Percentiles rank a stretch among this genome's conserved stretches.
These are phyloP conservation scores for Dryas octopetala DNA, from an alignment of 306 rosid genomes.

Conservation along the genomic window DNA sequence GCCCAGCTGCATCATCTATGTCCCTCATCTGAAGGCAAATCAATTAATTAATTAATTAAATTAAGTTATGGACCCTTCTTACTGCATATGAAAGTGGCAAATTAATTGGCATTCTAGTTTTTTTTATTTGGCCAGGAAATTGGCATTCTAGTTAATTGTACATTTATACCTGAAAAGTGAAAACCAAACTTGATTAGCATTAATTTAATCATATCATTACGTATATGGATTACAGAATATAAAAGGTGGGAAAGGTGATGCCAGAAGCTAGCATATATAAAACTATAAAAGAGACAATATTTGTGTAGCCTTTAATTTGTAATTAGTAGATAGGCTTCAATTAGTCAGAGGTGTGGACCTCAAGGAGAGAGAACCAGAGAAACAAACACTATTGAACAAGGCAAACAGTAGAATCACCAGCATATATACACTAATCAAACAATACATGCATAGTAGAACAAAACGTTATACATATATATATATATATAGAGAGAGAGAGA, in stretches of 20 bases:
- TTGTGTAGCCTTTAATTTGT: slow-evolving; percentile 26
- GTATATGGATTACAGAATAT: neutral
- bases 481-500: too few species aligned
- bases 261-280: slow-evolving; percentile 1
- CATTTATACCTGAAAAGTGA: neutral
- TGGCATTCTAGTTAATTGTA: too few species aligned
- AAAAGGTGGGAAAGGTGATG: slow-evolving; percentile 12
- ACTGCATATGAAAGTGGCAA: too few species aligned
- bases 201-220: neutral
- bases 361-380: neutral
- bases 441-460: too few species aligned
- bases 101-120: too few species aligned
- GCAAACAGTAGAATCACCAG: slow-evolving; percentile 31
- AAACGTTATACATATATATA: too few species aligned
- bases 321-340: slow-evolving; percentile 15
- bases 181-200: neutral
- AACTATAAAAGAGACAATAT: slow-evolving; percentile 25
- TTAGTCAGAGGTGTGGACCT: slow-evolving; percentile 34
- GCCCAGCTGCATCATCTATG: too few species aligned
- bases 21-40: too few species aligned
- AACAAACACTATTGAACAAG: slow-evolving; percentile 27
- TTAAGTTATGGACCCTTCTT: too few species aligned
- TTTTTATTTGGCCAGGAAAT: too few species aligned
- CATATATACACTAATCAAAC: neutral
- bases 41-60: too few species aligned